A percentile compares a stretch with the other conserved stretches of the same genome.
phyloP scores from a whole-genome alignment of 176 grass and related monocot species.

The Dactylis glomerata region DNA sequence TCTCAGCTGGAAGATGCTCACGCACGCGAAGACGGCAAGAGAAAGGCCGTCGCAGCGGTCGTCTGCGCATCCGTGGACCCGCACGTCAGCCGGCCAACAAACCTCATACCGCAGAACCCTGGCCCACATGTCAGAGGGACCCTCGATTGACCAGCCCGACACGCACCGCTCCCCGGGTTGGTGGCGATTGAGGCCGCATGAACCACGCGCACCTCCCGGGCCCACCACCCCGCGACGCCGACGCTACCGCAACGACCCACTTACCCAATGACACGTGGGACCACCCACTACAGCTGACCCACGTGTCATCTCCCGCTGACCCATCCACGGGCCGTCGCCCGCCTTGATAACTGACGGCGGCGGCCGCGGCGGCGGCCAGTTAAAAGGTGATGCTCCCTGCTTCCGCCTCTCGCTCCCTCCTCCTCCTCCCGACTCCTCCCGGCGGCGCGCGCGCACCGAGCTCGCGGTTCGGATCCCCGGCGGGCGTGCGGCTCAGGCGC shows the following conservation, averaged over 20 bases:
- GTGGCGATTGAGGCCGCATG: conserved; percentile 26
- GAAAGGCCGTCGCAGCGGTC: neutral
- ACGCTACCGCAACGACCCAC: neutral
- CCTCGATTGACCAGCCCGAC: neutral
- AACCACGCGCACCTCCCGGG: conserved; percentile 9
- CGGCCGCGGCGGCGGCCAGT: neutral
- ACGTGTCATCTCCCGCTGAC: neutral
- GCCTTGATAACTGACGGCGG: neutral
- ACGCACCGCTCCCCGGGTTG: neutral
- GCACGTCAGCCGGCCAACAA: conserved; percentile 1
- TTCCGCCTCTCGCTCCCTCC: neutral
- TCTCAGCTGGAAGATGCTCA: no score
- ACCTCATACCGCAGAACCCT: neutral
- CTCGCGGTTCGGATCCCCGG: neutral
- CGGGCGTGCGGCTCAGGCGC: neutral
- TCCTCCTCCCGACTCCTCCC: neutral
- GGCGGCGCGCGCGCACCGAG: conserved; percentile 10
- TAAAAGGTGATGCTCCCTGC: neutral
- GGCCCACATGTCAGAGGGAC: neutral
- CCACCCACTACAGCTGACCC: accelerated
- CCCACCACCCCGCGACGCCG: neutral
- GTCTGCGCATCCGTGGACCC: neutral
- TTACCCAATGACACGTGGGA: neutral
- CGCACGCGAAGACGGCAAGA: neutral
- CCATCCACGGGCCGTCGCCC: neutral